Evolutionary conservation across 192 early-diverging fungal species (phyloP).

Genomic region (Glomus cerebriforme): DNA sequence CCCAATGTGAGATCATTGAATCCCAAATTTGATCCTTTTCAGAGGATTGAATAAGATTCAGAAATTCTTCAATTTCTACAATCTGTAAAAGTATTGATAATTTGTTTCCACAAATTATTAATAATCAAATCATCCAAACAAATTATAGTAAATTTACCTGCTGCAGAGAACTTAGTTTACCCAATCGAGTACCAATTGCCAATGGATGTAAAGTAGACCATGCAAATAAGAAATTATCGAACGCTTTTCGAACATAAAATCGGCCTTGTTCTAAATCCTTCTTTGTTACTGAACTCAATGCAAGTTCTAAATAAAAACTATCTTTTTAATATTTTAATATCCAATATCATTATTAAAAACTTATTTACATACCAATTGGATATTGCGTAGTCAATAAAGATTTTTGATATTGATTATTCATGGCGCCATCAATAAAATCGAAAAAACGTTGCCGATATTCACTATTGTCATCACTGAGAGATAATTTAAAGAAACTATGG

Average conservation of each 20-base stretch:
- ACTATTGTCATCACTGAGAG: slow-evolving; percentile 41
- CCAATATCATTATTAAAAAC: background rate
- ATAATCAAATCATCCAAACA: background rate
- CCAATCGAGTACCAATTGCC: slow-evolving; percentile 43
- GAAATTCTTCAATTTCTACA: slow-evolving; percentile 59
- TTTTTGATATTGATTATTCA: slow-evolving; percentile 31
- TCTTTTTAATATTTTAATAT: background rate
- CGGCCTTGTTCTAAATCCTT: slow-evolving; percentile 49
- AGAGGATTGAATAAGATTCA: slow-evolving; percentile 35
- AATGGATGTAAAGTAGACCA: slow-evolving; percentile 55
- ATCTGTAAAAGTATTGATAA: slow-evolving; percentile 30
- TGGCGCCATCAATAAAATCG: slow-evolving; percentile 50
- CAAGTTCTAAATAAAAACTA: slow-evolving; percentile 39
- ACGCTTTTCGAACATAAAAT: slow-evolving; percentile 48
- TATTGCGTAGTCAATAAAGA: slow-evolving; percentile 39
- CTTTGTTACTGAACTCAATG: slow-evolving; percentile 41
- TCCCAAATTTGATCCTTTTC: slow-evolving; percentile 13
- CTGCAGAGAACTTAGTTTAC: slow-evolving; percentile 45
- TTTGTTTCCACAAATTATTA: background rate
- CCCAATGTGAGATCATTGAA: background rate
- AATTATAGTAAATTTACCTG: slow-evolving; percentile 33
- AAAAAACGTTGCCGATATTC: slow-evolving; percentile 57
- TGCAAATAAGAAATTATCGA: slow-evolving; percentile 44
- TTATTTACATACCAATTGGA: slow-evolving; percentile 38
- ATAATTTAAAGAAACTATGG: slow-evolving; percentile 52